These are phyloP conservation scores for Neurospora terricola DNA, from an alignment of 495 filamentous ascomycete genomes.

Conservation along the genomic window DNA sequence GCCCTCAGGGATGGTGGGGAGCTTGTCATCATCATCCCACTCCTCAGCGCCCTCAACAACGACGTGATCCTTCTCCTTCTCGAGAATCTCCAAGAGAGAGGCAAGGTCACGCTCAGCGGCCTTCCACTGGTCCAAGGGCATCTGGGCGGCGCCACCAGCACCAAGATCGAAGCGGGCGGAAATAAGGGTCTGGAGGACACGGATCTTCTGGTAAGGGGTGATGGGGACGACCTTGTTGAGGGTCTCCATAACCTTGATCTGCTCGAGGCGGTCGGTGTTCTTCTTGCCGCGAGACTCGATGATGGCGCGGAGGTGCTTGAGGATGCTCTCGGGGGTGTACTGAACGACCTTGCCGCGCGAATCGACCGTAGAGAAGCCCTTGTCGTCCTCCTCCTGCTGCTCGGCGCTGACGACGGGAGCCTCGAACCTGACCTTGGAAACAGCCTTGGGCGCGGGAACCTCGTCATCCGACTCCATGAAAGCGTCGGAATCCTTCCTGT, in stretches of 20 bases:
- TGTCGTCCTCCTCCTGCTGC: slow-evolving; percentile 56
- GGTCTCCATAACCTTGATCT: slow-evolving; percentile 96
- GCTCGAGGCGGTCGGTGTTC: slow-evolving; percentile 90
- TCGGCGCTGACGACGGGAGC: slow-evolving; percentile 13
- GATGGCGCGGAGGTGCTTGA: slow-evolving; percentile 89
- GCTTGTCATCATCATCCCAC: slow-evolving; percentile 98
- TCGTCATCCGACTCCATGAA: slow-evolving; percentile 85
- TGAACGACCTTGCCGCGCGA: slow-evolving; percentile 75
- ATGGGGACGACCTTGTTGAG: slow-evolving; percentile 69
- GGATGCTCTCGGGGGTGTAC: slow-evolving; percentile 94
- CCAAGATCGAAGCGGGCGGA: slow-evolving; percentile 92
- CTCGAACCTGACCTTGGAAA: slow-evolving; percentile 31
- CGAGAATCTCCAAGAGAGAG: slow-evolving; percentile 66
- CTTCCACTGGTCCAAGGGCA: slow-evolving; percentile 98
- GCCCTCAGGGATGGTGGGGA: slow-evolving; percentile 56
- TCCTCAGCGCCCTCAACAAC: slow-evolving; percentile 89
- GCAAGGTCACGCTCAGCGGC: slow-evolving; percentile 76
- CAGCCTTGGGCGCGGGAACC: slow-evolving; percentile 42
- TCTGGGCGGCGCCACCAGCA: slow-evolving; percentile 68
- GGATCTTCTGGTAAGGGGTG: slow-evolving; percentile 88
- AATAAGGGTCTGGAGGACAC: slow-evolving; percentile 83
- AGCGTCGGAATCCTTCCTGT: slow-evolving; percentile 68
- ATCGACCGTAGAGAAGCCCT: slow-evolving; percentile 79
- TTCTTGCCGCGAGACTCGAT: slow-evolving; percentile 95
- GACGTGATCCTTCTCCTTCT: slow-evolving; percentile 64